Base-by-base conservation (phyloP, 106 monocot genomes). In the Phalaenopsis equestris region DNA sequence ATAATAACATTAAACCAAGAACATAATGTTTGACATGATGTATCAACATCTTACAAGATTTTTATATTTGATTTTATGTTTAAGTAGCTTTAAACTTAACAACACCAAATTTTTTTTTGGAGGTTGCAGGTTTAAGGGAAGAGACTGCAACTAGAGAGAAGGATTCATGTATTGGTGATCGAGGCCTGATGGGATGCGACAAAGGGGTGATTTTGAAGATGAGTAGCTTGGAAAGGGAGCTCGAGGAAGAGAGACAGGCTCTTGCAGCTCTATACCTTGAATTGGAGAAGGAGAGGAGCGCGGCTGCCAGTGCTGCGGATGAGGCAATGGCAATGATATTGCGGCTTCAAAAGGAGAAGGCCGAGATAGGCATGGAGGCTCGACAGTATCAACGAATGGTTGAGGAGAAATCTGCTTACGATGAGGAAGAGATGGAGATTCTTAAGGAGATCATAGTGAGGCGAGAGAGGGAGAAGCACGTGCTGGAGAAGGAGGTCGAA, bases 311-410 rank as follows among this genome's bases (percentile, higher is more conserved):
- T 58, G 91, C 99, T 42, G 90, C 95, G 41, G 99, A 99, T 39
- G 99, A 95, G 81, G 95, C 99, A 39, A 90, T 99, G 93, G 91
- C 93, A 1, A 99, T 99, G 99, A 99, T 99, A 84, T 74, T 87
- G 42, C 80, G 99, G 2, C 87, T 99, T 18, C 99, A 99, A 78
- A 86, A 88, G 86, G 95, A 99, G 80, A 99, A 99, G 77, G 94
- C 95, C 9, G 82, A 84, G 1, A 85, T 93, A 24, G 91, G 90
- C 80, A 95, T 99, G 88, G 93, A 99, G 78, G 85, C 88, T 42
- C 82, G 88, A 38, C 99, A 99, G 72, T 93, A 91, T 78, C 87
- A 86, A 41, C 81, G 95, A 79, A 84, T 95, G 83, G 80, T 85
- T 23, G 93, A 95, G 67, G 99, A 99, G 82, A 95, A 93, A 72